Percentiles rank a stretch among this genome's conserved stretches.
phyloP scores from a whole-genome alignment of 129 eudicot species.

The Solidago caesia region DNA sequence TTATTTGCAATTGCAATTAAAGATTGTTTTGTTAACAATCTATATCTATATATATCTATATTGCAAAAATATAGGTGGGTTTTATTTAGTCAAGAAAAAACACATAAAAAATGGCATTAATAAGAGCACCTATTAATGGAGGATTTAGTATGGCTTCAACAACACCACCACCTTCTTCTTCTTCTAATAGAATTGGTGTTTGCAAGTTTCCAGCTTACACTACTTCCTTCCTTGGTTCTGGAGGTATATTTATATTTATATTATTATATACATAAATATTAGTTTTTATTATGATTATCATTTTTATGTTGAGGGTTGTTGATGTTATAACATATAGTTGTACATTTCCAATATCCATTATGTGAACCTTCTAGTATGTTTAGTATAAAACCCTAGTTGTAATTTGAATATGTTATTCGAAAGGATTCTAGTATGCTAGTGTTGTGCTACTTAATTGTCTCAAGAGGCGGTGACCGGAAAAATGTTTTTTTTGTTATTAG shows the following conservation, averaged over 20 bases:
- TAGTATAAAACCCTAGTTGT: constrained; percentile 2
- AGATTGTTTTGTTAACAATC: not conserved
- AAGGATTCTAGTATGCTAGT: not conserved
- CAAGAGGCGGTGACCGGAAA: too few species aligned
- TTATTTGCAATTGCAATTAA: constrained; percentile 18
- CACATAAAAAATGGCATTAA: constrained; percentile 38
- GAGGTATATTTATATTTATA: constrained; percentile 36
- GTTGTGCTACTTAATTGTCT: not conserved
- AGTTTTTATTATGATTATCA: not conserved
- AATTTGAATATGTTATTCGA: not conserved
- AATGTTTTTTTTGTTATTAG: not conserved
- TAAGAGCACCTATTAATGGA: constrained; percentile 40
- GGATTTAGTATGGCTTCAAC: constrained; percentile 46
- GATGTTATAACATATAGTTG: not conserved
- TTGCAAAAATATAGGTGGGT: not conserved
- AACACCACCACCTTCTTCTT: constrained; percentile 34
- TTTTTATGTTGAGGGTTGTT: not conserved
- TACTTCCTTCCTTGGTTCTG: constrained; percentile 50
- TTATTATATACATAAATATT: not conserved
- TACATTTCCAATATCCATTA: not conserved
- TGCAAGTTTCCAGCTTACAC: constrained; percentile 25
- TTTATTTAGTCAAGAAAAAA: not conserved
- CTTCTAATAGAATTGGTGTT: constrained; percentile 31
- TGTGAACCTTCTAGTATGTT: not conserved
- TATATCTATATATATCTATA: not conserved